Percentiles rank a stretch among this genome's conserved stretches.
These are phyloP conservation scores for Haplosporangium sp. DNA, from an alignment of 371 early-diverging fungal genomes.

Conservation along the genomic window DNA sequence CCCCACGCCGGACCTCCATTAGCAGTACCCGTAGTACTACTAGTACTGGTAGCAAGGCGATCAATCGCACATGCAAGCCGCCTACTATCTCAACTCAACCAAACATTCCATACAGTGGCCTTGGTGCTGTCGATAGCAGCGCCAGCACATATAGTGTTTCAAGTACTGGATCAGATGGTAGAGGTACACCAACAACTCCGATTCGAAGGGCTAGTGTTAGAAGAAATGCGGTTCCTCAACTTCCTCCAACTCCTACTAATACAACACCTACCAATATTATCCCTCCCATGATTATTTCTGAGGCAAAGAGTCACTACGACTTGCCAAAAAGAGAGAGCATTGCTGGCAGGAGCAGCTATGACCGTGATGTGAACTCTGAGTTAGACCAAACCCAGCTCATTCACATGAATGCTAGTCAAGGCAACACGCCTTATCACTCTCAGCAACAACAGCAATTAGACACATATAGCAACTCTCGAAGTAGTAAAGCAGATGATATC, in stretches of 20 bases:
- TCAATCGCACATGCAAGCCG: constrained; percentile 9
- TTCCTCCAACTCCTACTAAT: background rate
- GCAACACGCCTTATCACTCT: background rate
- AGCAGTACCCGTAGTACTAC: background rate
- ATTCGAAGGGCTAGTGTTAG: constrained; percentile 12
- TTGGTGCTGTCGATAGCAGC: background rate
- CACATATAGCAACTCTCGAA: background rate
- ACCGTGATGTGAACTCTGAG: background rate
- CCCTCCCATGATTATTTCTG: background rate
- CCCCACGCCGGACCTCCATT: constrained; percentile 1
- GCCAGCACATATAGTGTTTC: background rate
- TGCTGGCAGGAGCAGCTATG: background rate
- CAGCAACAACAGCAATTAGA: background rate
- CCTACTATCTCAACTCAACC: constrained; percentile 11
- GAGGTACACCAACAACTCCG: background rate
- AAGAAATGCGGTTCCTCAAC: constrained; percentile 8
- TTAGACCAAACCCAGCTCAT: background rate
- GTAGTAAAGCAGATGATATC: constrained; percentile 1
- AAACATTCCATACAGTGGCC: background rate
- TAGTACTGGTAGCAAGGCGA: background rate
- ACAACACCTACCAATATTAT: background rate
- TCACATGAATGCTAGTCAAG: background rate
- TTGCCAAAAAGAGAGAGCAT: background rate
- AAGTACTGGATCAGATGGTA: background rate
- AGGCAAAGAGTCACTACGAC: background rate